phyloP scores from a whole-genome alignment of 202 grass and related monocot species.

The Elaeis oleifera region DNA sequence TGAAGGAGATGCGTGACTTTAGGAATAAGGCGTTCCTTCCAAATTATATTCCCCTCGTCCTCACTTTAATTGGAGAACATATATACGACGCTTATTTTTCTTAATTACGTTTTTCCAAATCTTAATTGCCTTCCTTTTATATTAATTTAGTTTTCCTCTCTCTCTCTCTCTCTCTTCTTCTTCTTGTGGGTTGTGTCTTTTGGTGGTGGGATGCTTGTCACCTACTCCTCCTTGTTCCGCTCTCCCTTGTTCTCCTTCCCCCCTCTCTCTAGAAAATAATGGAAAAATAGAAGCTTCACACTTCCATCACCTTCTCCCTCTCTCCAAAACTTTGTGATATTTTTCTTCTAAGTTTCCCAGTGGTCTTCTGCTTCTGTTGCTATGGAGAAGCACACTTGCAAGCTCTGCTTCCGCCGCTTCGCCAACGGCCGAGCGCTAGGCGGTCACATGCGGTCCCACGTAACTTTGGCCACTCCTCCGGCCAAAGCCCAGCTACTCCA shows the following conservation, averaged over 20 bases:
- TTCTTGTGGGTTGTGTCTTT: conserved; percentile 13
- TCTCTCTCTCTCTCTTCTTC: conserved; percentile 9
- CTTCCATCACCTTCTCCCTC: conserved; percentile 1
- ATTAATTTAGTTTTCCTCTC: not conserved
- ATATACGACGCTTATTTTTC: too few species aligned
- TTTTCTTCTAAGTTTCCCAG: too few species aligned
- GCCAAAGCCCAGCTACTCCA: too few species aligned
- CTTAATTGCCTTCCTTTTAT: too few species aligned
- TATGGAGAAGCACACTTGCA: conserved; percentile 92
- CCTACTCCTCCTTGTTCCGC: conserved; percentile 58
- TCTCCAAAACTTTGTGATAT: not conserved
- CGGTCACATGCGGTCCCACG: conserved; percentile 92
- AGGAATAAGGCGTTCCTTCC: too few species aligned
- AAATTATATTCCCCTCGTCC: too few species aligned
- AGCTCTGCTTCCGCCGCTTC: conserved; percentile 79
- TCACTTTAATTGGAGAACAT: too few species aligned
- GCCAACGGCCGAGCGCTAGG: conserved; percentile 75
- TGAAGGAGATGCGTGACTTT: too few species aligned
- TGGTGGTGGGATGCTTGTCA: conserved; percentile 75
- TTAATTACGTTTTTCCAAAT: too few species aligned
- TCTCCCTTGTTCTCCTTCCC: not conserved
- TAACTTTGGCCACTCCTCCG: conserved; percentile 20
- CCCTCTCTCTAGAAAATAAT: conserved; percentile 28
- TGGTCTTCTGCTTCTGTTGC: not conserved
- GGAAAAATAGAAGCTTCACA: conserved; percentile 10